These are phyloP conservation scores for Xanthoconium purpureum DNA, from an alignment of 768 basidiomycete genomes.

Conservation along the genomic window DNA sequence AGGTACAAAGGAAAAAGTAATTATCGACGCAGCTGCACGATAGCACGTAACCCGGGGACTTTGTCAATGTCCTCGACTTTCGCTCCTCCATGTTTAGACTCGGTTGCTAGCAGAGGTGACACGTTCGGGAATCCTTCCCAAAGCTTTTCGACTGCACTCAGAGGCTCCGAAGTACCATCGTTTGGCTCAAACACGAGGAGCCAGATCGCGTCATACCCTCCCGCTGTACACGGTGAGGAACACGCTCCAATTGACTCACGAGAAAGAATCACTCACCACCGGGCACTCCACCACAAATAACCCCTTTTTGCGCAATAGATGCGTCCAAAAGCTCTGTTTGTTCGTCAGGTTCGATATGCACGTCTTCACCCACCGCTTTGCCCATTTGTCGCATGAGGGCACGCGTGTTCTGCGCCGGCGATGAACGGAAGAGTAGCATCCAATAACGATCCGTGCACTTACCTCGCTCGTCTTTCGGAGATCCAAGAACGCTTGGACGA, in stretches of 20 bases:
- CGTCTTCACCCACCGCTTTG: slow-evolving; percentile 48
- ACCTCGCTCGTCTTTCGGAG: slow-evolving; percentile 61
- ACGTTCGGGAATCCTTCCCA: slow-evolving; percentile 66
- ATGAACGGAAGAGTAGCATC: background rate
- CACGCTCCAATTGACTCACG: background rate
- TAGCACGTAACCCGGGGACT: slow-evolving; percentile 52
- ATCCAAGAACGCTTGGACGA: slow-evolving; percentile 56
- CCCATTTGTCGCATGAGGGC: slow-evolving; percentile 85
- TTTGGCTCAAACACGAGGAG: slow-evolving; percentile 72
- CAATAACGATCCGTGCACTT: background rate
- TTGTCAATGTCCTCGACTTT: slow-evolving; percentile 57
- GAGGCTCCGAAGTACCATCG: slow-evolving; percentile 47
- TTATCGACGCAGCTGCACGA: slow-evolving; percentile 29
- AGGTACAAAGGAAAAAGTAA: background rate
- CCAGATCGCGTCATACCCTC: slow-evolving; percentile 97
- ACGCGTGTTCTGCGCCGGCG: slow-evolving; percentile 60
- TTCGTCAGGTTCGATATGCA: slow-evolving; percentile 87
- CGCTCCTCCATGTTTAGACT: slow-evolving; percentile 66
- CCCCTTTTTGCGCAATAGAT: slow-evolving; percentile 74
- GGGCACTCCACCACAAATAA: slow-evolving; percentile 93
- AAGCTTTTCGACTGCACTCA: slow-evolving; percentile 59
- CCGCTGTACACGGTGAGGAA: slow-evolving; percentile 52
- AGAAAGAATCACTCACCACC: slow-evolving; percentile 61
- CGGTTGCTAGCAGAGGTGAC: slow-evolving; percentile 67
- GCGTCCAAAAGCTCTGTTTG: slow-evolving; percentile 82